Conservation (phyloP, 768 basidiomycete genomes). For the Podaxis rugospora region DNA sequence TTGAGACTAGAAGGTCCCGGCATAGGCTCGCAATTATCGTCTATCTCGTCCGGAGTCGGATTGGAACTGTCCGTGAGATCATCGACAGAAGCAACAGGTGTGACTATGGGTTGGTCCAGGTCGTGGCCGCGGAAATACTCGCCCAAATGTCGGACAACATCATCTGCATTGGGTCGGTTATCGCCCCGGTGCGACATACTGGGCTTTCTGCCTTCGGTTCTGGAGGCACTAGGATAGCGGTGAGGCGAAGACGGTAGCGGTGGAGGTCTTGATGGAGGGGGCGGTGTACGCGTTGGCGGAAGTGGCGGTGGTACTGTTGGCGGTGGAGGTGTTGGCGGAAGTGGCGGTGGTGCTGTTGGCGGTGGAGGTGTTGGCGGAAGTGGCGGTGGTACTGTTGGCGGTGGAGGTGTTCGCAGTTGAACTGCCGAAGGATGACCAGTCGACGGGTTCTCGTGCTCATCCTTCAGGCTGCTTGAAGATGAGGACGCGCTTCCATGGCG, state of each 20-base stretch:
- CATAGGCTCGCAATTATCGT: neutral
- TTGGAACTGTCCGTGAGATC: constrained; percentile 3
- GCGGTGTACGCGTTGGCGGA: constrained; percentile 11
- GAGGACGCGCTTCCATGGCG: neutral
- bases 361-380: constrained; percentile 8
- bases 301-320: constrained; percentile 11
- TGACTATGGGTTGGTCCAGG: constrained; percentile 79
- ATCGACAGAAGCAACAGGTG: constrained; percentile 33
- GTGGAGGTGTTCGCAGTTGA: constrained; percentile 5
- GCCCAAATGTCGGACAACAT: constrained; percentile 76
- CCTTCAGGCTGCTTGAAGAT: neutral
- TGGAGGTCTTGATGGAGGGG: neutral
- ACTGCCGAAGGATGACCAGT: neutral
- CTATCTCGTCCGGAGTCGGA: constrained; percentile 1
- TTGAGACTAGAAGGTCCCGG: neutral
- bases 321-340: constrained; percentile 4
- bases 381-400: constrained; percentile 11
- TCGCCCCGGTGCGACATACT: constrained; percentile 15
- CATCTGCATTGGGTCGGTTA: constrained; percentile 68
- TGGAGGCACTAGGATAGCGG: neutral
- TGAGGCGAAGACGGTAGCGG: neutral
- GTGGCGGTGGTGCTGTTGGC: constrained; percentile 10
- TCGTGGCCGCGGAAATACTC: constrained; percentile 87
- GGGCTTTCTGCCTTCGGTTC: neutral
- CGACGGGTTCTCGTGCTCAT: neutral